These are phyloP conservation scores for Meyerozyma sp. DNA, from an alignment of 1,139 yeast genomes.

Conservation along the genomic window DNA sequence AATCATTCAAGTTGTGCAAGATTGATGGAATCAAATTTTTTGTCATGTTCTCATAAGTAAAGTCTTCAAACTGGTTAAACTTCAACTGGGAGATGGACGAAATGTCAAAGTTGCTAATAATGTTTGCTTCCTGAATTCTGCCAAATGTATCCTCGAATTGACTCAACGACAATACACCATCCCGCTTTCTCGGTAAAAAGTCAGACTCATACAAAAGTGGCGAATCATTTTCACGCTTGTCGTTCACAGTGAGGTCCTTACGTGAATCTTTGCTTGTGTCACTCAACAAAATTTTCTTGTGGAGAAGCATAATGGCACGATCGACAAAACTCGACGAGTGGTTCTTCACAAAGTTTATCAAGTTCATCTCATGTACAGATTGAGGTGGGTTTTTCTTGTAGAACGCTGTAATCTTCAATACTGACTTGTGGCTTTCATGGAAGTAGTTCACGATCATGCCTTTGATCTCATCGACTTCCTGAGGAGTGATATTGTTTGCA, in stretches of 20 bases:
- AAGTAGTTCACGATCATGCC: slow-evolving; percentile 45
- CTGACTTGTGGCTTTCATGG: slow-evolving; percentile 43
- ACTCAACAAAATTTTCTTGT: slow-evolving; percentile 44
- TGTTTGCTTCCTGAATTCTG: slow-evolving; percentile 32
- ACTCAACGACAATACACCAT: slow-evolving; percentile 27
- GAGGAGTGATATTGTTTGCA: slow-evolving; percentile 27
- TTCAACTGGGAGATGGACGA: slow-evolving; percentile 32
- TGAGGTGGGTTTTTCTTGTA: slow-evolving; percentile 15
- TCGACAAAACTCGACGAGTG: slow-evolving; percentile 53
- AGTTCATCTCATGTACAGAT: slow-evolving; percentile 38
- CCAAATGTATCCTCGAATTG: slow-evolving; percentile 43
- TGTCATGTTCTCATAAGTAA: slow-evolving; percentile 46
- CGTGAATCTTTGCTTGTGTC: slow-evolving; percentile 10
- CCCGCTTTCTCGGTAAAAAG: slow-evolving; percentile 10
- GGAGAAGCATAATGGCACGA: slow-evolving; percentile 49
- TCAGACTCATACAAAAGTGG: not conserved
- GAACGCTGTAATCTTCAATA: slow-evolving; percentile 15
- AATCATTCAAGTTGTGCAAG: slow-evolving; percentile 53
- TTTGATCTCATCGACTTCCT: slow-evolving; percentile 41
- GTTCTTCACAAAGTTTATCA: slow-evolving; percentile 44
- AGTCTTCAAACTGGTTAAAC: slow-evolving; percentile 27
- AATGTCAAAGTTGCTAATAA: slow-evolving; percentile 29
- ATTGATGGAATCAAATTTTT: slow-evolving; percentile 53
- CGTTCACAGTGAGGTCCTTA: slow-evolving; percentile 7
- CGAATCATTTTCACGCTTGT: not conserved